Percentiles rank a stretch among this genome's conserved stretches.
Conservation (phyloP, 2,329 filamentous ascomycete species). For the Sporothrix dimorphospora region DNA sequence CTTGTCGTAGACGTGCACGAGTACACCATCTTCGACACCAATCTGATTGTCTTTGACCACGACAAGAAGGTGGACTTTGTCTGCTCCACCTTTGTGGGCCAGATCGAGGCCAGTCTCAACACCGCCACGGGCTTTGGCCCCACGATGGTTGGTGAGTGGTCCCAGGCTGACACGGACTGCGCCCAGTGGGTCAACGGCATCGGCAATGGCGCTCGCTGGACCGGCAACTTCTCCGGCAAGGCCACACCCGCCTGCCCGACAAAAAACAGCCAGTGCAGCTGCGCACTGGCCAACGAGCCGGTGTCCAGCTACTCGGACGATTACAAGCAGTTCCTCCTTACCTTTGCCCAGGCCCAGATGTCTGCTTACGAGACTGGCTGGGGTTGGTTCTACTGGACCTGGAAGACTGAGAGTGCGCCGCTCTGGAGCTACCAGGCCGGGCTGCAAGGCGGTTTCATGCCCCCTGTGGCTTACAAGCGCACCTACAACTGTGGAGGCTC, state of each 20-base stretch:
- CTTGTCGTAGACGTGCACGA: constrained; percentile 96
- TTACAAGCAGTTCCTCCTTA: constrained; percentile 84
- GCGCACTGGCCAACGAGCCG: constrained; percentile 74
- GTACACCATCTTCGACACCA: constrained; percentile 95
- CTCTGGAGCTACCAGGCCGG: constrained; percentile 94
- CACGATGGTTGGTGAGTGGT: constrained; percentile 95
- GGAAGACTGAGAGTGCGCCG: constrained; percentile 72
- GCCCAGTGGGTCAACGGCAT: constrained; percentile 86
- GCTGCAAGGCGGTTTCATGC: constrained; percentile 76
- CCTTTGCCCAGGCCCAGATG: constrained; percentile 97
- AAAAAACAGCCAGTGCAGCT: constrained; percentile 67
- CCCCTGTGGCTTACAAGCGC: constrained; percentile 70
- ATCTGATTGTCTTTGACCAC: constrained; percentile 81
- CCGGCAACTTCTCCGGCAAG: constrained; percentile 77
- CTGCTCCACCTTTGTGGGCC: constrained; percentile 84
- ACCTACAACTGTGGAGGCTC: constrained; percentile 67
- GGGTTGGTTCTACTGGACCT: constrained; percentile 99
- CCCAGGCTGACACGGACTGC: constrained; percentile 96
- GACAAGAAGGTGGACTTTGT: constrained; percentile 83
- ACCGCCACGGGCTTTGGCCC: constrained; percentile 82
- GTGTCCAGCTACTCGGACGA: constrained; percentile 65
- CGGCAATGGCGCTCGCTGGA: constrained; percentile 85
- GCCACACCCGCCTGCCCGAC: constrained; percentile 76
- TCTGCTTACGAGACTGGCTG: constrained; percentile 86
- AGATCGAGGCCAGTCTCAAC: constrained; percentile 73